Evolutionary conservation across 2,329 filamentous ascomycete species (phyloP).

Genomic region (Epichloe bromicola): DNA sequence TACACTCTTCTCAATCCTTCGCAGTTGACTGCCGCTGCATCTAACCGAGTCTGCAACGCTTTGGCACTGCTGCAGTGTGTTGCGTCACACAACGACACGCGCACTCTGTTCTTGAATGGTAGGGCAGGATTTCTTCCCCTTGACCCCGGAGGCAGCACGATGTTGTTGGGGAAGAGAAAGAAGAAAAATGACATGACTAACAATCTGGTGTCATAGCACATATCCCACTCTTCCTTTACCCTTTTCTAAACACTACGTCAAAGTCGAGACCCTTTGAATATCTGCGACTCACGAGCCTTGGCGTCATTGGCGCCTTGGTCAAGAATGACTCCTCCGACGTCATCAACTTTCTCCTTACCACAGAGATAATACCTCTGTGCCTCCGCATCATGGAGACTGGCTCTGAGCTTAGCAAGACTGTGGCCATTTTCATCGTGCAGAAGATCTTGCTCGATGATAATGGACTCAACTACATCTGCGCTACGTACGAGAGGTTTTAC

Average conservation of each 20-base stretch:
- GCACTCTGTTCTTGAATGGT: conserved; percentile 90
- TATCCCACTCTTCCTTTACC: conserved; percentile 94
- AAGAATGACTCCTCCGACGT: conserved; percentile 99
- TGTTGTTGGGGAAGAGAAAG: not conserved
- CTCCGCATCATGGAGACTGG: conserved; percentile 98
- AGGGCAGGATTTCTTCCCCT: conserved; percentile 14
- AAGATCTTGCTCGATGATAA: conserved; percentile 97
- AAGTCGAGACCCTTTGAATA: conserved; percentile 98
- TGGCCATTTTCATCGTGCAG: conserved; percentile 98
- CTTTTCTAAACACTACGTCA: conserved; percentile 96
- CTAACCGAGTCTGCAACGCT: conserved; percentile 94
- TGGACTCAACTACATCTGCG: conserved; percentile 94
- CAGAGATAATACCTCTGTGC: conserved; percentile 95
- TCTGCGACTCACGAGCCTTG: conserved; percentile 84
- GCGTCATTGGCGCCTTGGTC: conserved; percentile 90
- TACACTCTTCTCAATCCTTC: conserved; percentile 95
- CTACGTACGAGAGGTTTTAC: conserved; percentile 97
- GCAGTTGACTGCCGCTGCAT: conserved; percentile 92
- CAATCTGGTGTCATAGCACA: conserved; percentile 50
- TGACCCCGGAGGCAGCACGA: not conserved
- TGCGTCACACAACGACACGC: conserved; percentile 91
- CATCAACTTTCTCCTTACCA: conserved; percentile 96
- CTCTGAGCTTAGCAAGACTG: conserved; percentile 95
- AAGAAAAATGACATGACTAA: not conserved
- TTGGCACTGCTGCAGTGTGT: conserved; percentile 93